phyloP scores from a whole-genome alignment of 306 rosid genomes.

The Psophocarpus tetragonolobus region DNA sequence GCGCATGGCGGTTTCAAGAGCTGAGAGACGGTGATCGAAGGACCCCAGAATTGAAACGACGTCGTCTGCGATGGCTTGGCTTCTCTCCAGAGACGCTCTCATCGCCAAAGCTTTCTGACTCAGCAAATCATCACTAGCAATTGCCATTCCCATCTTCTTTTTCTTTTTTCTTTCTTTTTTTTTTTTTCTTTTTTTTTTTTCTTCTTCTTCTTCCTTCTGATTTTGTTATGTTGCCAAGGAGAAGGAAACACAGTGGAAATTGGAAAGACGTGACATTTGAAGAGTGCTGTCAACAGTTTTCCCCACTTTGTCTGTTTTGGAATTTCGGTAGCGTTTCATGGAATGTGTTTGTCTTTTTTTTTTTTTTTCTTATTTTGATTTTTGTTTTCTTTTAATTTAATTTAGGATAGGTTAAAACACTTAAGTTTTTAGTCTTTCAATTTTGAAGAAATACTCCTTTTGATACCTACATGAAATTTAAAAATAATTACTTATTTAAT shows the following conservation, averaged over 20 bases:
- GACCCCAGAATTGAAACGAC: conserved; percentile 80
- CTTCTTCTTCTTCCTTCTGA: not conserved
- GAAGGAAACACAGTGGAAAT: not conserved
- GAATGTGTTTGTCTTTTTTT: not conserved
- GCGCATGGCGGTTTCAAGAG: conserved; percentile 88
- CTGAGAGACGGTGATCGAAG: conserved; percentile 87
- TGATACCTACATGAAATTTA: too few relatives aligned
- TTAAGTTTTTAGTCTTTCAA: too few relatives aligned
- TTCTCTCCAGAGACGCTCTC: conserved; percentile 71
- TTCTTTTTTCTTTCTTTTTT: not conserved
- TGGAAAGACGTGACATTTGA: not conserved
- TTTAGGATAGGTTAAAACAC: too few relatives aligned
- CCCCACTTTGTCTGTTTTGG: not conserved
- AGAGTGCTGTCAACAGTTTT: conserved; percentile 7
- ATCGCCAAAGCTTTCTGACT: conserved; percentile 60
- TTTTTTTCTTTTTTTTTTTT: not conserved
- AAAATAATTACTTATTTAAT: too few relatives aligned
- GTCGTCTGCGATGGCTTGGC: conserved; percentile 72
- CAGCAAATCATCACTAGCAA: conserved; percentile 51
- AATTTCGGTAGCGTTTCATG: not conserved
- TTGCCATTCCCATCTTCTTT: conserved; percentile 48
- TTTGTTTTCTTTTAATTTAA: not conserved
- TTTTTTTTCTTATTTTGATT: not conserved
- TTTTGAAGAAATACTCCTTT: too few relatives aligned
- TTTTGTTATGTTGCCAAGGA: not conserved